Evolutionary conservation across 345 rosid species (phyloP), one percentile per base, ranked within the genome.

Genomic region (Microthlaspi erraticum): DNA sequence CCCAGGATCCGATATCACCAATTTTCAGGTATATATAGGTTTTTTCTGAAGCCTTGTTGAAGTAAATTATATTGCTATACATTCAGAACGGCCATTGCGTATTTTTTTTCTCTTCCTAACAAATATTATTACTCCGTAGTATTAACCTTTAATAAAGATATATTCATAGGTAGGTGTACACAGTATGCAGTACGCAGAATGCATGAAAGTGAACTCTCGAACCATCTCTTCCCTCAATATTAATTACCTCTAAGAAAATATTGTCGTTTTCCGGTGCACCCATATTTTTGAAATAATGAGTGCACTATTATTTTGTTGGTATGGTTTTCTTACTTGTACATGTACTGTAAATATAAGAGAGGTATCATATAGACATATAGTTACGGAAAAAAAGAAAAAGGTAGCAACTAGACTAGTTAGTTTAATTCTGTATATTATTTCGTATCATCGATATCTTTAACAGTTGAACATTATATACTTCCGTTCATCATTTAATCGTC

Each of bases 1-100:
- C 13, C 80, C 80, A 8, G 92, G 96, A 46, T 81, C 87, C 10
- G 92, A 89, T 55, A 84, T 89, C 82, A 72, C 86, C 10, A 31
- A 38, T 29, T 83, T 89, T 70, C 87, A 87, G 85, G 93, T 73
- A 67, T 29, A 73, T 26, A 26, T 2, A n/a, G 56, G 61, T 41
- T 29, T 6, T 18, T 5, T 7, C 0, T 10, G 10, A 23, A 4
- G 2, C 20, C 14, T 46, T 49, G 51, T 59, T 60, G 20, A 59
- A 45, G 51, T 56, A 17, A 29, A 10, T 14, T 19, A 33, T 18
- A 18, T 46, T 62, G 14, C 45, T 12, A 57, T 6, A 59, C 13
- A n/a, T 23, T 12, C 11, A 7, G 10, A 19, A 29, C 23, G 17
- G 17, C 46, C 56, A 68, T 56, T 18, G 7, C 10, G 10, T 20